Evolutionary conservation across 495 filamentous ascomycete species (phyloP).

Genomic region (Aspergillus haitiensis): DNA sequence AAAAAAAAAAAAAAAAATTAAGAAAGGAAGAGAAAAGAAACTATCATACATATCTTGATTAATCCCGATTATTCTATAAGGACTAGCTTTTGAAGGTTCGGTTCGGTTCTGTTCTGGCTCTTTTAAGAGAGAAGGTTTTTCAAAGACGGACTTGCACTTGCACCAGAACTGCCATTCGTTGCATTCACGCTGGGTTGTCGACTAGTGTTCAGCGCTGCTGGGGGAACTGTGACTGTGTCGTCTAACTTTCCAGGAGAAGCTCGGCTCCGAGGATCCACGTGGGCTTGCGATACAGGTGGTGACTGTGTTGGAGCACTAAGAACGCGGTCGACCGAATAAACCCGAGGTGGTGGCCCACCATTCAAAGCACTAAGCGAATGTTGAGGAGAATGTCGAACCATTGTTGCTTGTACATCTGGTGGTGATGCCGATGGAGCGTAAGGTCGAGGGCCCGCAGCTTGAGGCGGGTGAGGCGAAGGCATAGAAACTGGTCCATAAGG

Average conservation of each 20-base stretch:
- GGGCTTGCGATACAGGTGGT: constrained; percentile 39
- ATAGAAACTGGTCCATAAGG: constrained; percentile 43
- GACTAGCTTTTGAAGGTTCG: constrained; percentile 16
- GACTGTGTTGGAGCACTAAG: constrained; percentile 39
- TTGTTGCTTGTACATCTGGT: constrained; percentile 44
- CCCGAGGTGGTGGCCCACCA: constrained; percentile 37
- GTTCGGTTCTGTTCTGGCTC: constrained; percentile 7
- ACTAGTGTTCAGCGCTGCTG: constrained; percentile 28
- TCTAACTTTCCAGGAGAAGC: constrained; percentile 38
- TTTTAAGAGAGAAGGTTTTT: constrained; percentile 69
- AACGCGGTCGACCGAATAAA: constrained; percentile 40
- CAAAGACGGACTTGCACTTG: constrained; percentile 74
- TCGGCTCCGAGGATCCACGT: constrained; percentile 36
- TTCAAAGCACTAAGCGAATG: constrained; percentile 43
- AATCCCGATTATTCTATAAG: constrained; percentile 18
- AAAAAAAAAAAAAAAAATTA: constrained; percentile 27
- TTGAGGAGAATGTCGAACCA: constrained; percentile 44
- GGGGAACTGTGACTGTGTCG: constrained; percentile 30
- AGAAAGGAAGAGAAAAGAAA: constrained; percentile 23
- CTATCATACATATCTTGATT: constrained; percentile 25
- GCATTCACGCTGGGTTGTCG: constrained; percentile 40
- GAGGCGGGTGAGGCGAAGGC: constrained; percentile 43
- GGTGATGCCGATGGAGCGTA: constrained; percentile 51
- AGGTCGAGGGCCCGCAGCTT: constrained; percentile 37
- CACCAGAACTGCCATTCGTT: constrained; percentile 42